A percentile compares a stretch with the other conserved stretches of the same genome.
phyloP scores from a whole-genome alignment of 1,139 yeast species.

The Hyphopichia wangnamkhiaoensis region DNA sequence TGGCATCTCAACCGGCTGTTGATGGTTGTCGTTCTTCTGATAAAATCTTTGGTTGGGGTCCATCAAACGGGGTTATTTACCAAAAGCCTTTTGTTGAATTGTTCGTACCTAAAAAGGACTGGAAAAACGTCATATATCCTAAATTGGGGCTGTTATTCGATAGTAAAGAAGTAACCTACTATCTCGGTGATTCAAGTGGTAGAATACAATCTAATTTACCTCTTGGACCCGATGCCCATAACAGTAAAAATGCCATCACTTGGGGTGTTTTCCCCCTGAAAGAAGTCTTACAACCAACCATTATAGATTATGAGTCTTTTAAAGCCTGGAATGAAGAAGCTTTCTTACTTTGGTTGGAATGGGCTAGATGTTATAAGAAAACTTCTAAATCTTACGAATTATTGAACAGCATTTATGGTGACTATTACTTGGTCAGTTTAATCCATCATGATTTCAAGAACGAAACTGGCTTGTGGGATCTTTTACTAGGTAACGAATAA shows the following conservation, averaged over 20 bases:
- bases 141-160: constrained; percentile 47
- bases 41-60: constrained; percentile 97
- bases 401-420: constrained; percentile 58
- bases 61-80: constrained; percentile 82
- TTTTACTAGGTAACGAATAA: constrained; percentile 38
- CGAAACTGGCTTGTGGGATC: constrained; percentile 77
- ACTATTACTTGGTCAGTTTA: constrained; percentile 76
- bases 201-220: constrained; percentile 63
- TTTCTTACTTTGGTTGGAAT: constrained; percentile 84
- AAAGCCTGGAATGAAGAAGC: constrained; percentile 95
- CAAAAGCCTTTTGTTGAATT: constrained; percentile 92
- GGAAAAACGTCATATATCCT: constrained; percentile 59
- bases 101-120: constrained; percentile 76
- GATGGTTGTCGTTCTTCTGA: constrained; percentile 77
- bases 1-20: constrained; percentile 95
- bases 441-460: constrained; percentile 82
- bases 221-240: constrained; percentile 22
- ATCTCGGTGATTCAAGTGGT: constrained; percentile 64
- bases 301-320: constrained; percentile 84
- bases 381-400: constrained; percentile 57
- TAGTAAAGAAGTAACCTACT: constrained; percentile 59
- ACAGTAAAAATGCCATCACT: constrained; percentile 72
- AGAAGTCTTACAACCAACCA: constrained; percentile 85
- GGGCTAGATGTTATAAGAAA: constrained; percentile 79
- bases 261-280: constrained; percentile 95